Conservation (phyloP, 2,329 filamentous ascomycete genomes). For the Verticillium zaregamsianum region DNA sequence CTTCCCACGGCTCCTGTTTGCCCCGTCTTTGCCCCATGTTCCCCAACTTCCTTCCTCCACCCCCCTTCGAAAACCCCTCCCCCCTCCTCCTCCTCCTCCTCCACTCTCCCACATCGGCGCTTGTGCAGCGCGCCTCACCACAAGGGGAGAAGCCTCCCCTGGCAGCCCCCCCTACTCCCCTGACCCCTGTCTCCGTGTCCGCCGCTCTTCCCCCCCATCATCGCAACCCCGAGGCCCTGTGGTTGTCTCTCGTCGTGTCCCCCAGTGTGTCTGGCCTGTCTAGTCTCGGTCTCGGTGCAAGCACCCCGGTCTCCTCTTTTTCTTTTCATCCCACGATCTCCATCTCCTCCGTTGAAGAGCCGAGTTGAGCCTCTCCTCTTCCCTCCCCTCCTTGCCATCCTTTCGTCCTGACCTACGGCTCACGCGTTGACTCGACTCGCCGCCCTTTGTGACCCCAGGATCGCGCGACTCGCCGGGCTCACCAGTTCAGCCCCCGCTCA, state of each 20-base stretch:
- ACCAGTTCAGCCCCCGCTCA: neutral
- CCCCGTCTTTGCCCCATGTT: slow-evolving; percentile 2
- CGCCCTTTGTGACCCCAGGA: neutral
- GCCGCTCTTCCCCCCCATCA: neutral
- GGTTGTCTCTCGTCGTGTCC: neutral
- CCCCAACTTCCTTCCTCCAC: slow-evolving; percentile 4
- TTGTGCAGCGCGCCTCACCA: neutral
- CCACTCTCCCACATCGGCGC: slow-evolving; percentile 3
- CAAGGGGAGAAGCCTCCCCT: neutral
- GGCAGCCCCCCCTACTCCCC: neutral
- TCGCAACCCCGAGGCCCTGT: neutral
- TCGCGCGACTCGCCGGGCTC: neutral
- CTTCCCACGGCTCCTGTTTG: neutral
- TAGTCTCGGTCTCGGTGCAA: neutral
- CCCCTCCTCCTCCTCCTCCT: slow-evolving; percentile 1
- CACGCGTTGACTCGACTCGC: neutral
- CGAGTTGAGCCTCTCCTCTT: neutral
- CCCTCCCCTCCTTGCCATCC: neutral
- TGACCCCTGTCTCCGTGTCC: neutral
- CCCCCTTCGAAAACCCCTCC: neutral
- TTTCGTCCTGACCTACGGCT: neutral
- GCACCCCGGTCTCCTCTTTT: neutral
- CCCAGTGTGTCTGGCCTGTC: neutral
- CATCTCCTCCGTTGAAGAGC: neutral
- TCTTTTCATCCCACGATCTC: neutral